These are phyloP conservation scores for Sporisorium sorghi DNA, from an alignment of 1,284 basidiomycete genomes.

Conservation along the genomic window DNA sequence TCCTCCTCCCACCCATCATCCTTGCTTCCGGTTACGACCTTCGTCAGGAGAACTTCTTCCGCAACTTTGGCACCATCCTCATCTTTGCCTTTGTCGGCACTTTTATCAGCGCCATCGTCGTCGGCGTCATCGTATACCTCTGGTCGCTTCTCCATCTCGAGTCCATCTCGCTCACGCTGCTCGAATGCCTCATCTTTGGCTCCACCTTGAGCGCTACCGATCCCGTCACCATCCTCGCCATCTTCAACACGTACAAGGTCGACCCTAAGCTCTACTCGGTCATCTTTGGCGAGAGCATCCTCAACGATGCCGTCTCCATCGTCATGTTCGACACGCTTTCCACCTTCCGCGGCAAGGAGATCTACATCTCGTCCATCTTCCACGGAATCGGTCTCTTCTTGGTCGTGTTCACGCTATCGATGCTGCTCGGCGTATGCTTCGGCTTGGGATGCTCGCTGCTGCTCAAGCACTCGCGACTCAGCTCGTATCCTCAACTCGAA, in stretches of 20 bases:
- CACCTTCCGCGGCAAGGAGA: conserved; percentile 89
- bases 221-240: conserved; percentile 96
- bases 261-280: conserved; percentile 97
- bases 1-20: conserved; percentile 96
- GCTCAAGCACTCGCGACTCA: conserved; percentile 92
- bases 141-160: conserved; percentile 85
- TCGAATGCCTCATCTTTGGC: conserved; percentile 93
- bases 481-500: conserved; percentile 83
- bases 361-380: conserved; percentile 88
- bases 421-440: conserved; percentile 90
- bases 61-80: conserved; percentile 77
- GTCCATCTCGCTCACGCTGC: conserved; percentile 59
- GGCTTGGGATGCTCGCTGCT: conserved; percentile 89
- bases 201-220: conserved; percentile 97
- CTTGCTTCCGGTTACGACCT: conserved; percentile 97
- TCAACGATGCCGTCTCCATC: conserved; percentile 99
- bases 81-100: conserved; percentile 96
- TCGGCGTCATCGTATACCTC: conserved; percentile 94
- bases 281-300: conserved; percentile 95
- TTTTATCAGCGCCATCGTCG: conserved; percentile 93
- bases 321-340: conserved; percentile 99
- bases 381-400: conserved; percentile 96
- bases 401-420: conserved; percentile 91
- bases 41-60: conserved; percentile 96
- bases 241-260: conserved; percentile 98